A percentile compares a stretch with the other conserved stretches of the same genome.
phyloP scores from a whole-genome alignment of 2,329 filamentous ascomycete genomes.

The Stachybotrys chlorohalonatus region DNA sequence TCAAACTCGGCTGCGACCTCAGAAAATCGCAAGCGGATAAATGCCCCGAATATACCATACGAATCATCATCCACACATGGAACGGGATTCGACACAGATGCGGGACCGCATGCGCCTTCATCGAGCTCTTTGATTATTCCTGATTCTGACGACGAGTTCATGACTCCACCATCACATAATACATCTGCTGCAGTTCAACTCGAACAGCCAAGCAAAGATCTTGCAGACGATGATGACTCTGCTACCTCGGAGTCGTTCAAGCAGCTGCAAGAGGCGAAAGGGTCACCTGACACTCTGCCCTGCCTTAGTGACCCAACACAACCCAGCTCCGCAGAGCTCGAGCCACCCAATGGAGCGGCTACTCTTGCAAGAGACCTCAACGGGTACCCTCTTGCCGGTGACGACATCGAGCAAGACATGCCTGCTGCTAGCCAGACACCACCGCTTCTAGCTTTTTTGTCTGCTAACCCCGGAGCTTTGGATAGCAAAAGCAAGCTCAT shows the following conservation, averaged over 20 bases:
- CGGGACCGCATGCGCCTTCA: not conserved
- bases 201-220: not conserved
- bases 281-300: not conserved
- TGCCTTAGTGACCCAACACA: not conserved
- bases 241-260: not conserved
- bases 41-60: not conserved
- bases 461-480: slow-evolving; percentile 20
- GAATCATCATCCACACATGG: not conserved
- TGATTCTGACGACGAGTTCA: slow-evolving; percentile 49
- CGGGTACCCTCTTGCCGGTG: not conserved
- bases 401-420: not conserved
- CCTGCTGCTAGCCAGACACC: slow-evolving; percentile 15
- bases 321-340: not conserved
- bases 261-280: not conserved
- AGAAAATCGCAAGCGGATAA: not conserved
- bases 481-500: slow-evolving; percentile 26
- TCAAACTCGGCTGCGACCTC: not conserved
- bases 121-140: slow-evolving; percentile 31
- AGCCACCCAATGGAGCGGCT: not conserved
- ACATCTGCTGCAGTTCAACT: slow-evolving; percentile 5
- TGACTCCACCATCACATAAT: slow-evolving; percentile 23
- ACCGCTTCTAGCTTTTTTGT: slow-evolving; percentile 18
- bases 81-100: not conserved
- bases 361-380: not conserved
- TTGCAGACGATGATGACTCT: slow-evolving; percentile 2